phyloP scores from a whole-genome alignment of 1,284 basidiomycete species.

The Ganoderma boninense region DNA sequence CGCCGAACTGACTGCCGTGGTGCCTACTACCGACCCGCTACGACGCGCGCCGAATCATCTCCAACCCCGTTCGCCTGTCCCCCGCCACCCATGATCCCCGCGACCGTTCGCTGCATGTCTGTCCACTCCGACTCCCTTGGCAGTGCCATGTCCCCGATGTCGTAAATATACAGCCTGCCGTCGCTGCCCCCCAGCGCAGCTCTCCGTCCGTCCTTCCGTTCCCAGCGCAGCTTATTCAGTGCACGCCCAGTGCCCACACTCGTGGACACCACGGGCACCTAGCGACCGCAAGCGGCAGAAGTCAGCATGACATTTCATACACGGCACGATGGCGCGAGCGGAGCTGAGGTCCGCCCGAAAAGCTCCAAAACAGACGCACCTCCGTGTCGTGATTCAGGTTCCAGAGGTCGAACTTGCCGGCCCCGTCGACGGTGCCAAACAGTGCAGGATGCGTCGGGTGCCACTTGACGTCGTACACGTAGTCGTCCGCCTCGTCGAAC shows the following conservation, averaged over 20 bases:
- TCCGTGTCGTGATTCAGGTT: slow-evolving; percentile 96
- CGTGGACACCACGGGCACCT: slow-evolving; percentile 87
- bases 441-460: slow-evolving; percentile 94
- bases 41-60: slow-evolving; percentile 54
- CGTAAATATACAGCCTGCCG: slow-evolving; percentile 93
- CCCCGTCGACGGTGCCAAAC: slow-evolving; percentile 94
- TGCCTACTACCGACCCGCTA: slow-evolving; percentile 54
- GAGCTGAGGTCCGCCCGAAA: neutral
- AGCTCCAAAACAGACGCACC: slow-evolving; percentile 56
- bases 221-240: slow-evolving; percentile 97
- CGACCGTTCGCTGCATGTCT: slow-evolving; percentile 85
- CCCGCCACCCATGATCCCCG: slow-evolving; percentile 66
- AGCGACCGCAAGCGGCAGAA: slow-evolving; percentile 10
- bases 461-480: slow-evolving; percentile 99
- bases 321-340: neutral
- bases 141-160: slow-evolving; percentile 89
- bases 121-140: slow-evolving; percentile 90
- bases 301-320: neutral
- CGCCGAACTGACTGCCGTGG: neutral
- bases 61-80: slow-evolving; percentile 60
- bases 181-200: slow-evolving; percentile 92
- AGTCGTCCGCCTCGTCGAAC: slow-evolving; percentile 97
- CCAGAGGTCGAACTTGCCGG: slow-evolving; percentile 96
- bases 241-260: slow-evolving; percentile 77
- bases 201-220: slow-evolving; percentile 84